Evolutionary conservation across 2,329 filamentous ascomycete species (phyloP), one percentile per base, ranked within the genome.

Genomic region (Juglanconis oblonga): DNA sequence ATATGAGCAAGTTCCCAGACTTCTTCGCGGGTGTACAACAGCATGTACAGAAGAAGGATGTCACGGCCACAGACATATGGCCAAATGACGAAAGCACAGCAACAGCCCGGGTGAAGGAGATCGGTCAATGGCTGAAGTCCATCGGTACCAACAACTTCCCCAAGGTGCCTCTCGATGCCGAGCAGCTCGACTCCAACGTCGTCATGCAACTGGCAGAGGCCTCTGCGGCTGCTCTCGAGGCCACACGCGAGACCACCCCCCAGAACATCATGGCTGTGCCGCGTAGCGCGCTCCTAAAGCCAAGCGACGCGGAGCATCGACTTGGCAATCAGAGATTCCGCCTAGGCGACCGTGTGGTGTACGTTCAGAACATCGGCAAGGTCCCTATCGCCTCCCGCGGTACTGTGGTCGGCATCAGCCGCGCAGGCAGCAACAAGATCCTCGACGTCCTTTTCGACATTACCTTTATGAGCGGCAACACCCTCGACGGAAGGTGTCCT

Each of bases 401-500:
- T 68, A 98, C 95, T 1, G 91, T 99, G n/a, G 89, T 96, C 59
- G 95, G 95, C 40, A 89, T 97, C 71, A 97, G 92, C 62, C 89
- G 91, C 58, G 97, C 93, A 35, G 83, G 92, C 24, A 90, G 91
- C 58, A 89, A 88, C 32, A 85, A 91, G 51, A 82, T 97, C 60
- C 81, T 99, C 42, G 95, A 99, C 72, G 85, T 98, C 59, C 88
- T 99, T 7, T 99, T 97, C 75, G 96, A 99, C 72, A 85, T 86
- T 11, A 90, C 92, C 0, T 99, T 99, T 75, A 98, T 99, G 93
- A 96, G 92, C 70, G 95, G 95, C 64, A 97, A 93, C 1, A 95
- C 91, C 0, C 82, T 99, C 14, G 90, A 91, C 61, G 92, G 93
- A 59, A 88, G 95, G 61, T 97, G 94, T 71, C 92, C 92, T 32